Evolutionary conservation across 805 yeast species (phyloP).

Genomic region (Monosporozyma aquatica): DNA sequence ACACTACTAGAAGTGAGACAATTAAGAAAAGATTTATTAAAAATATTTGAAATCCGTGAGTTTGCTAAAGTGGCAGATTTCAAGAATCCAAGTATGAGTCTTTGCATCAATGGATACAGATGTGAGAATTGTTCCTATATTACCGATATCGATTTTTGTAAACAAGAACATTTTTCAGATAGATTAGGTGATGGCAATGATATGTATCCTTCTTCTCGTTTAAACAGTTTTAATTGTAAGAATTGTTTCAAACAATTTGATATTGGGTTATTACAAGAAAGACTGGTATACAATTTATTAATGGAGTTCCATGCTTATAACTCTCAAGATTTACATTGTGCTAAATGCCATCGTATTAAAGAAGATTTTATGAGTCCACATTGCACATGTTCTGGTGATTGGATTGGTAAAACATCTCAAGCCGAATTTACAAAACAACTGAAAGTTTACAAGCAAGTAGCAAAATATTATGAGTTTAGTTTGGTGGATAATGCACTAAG

Average conservation of each 20-base stretch:
- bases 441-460: constrained; percentile 46
- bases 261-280: constrained; percentile 68
- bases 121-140: constrained; percentile 74
- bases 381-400: constrained; percentile 84
- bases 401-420: constrained; percentile 51
- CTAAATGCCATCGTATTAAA: constrained; percentile 61
- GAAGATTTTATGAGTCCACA: constrained; percentile 59
- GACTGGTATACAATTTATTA: constrained; percentile 55
- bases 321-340: constrained; percentile 74
- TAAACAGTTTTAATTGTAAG: constrained; percentile 45
- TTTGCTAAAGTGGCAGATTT: constrained; percentile 71
- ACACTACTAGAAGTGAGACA: constrained; percentile 65
- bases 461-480: constrained; percentile 50
- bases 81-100: constrained; percentile 62
- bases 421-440: constrained; percentile 38
- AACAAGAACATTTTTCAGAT: constrained; percentile 39
- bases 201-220: neutral
- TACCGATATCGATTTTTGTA: constrained; percentile 75
- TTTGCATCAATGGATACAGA: constrained; percentile 55
- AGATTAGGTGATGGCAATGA: constrained; percentile 3
- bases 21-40: constrained; percentile 64
- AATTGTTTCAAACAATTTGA: constrained; percentile 59
- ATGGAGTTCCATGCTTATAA: constrained; percentile 49
- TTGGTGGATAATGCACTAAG: constrained; percentile 31
- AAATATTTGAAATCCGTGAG: constrained; percentile 71